phyloP scores from a whole-genome alignment of 768 basidiomycete species.

The Suillus spraguei region DNA sequence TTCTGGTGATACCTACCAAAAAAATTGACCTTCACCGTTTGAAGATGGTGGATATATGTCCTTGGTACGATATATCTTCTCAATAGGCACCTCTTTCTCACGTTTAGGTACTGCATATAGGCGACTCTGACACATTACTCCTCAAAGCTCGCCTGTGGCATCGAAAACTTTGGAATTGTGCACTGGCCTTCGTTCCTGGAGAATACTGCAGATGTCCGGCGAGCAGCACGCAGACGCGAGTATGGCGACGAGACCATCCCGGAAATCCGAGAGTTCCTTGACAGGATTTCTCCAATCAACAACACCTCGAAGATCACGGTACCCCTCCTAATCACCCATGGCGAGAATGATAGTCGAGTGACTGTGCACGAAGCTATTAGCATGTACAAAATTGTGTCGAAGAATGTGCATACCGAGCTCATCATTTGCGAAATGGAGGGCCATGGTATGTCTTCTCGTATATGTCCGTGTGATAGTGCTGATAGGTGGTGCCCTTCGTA shows the following conservation, averaged over 20 bases:
- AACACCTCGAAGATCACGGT: constrained; percentile 37
- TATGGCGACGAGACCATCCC: constrained; percentile 45
- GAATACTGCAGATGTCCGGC: constrained; percentile 41
- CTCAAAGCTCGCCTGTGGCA: constrained; percentile 40
- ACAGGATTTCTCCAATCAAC: constrained; percentile 42
- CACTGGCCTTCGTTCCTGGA: constrained; percentile 45
- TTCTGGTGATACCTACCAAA: not conserved
- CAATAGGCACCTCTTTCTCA: not conserved
- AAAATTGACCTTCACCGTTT: constrained; percentile 4
- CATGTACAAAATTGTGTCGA: constrained; percentile 38
- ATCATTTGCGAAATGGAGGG: constrained; percentile 45
- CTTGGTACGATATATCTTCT: constrained; percentile 30
- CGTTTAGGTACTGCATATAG: constrained; percentile 19
- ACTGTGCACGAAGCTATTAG: constrained; percentile 40
- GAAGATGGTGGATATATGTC: constrained; percentile 45
- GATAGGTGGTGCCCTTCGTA: constrained; percentile 16
- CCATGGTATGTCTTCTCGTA: constrained; percentile 35
- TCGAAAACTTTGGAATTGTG: constrained; percentile 43
- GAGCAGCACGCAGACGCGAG: constrained; percentile 37
- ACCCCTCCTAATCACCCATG: constrained; percentile 44
- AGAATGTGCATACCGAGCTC: constrained; percentile 35
- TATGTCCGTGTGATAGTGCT: constrained; percentile 4
- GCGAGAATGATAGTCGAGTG: constrained; percentile 43
- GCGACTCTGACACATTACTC: constrained; percentile 45
- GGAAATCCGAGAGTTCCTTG: constrained; percentile 38